Evolutionary conservation across 139 green algal species (phyloP).

Genomic region (Marvania coccoides): DNA sequence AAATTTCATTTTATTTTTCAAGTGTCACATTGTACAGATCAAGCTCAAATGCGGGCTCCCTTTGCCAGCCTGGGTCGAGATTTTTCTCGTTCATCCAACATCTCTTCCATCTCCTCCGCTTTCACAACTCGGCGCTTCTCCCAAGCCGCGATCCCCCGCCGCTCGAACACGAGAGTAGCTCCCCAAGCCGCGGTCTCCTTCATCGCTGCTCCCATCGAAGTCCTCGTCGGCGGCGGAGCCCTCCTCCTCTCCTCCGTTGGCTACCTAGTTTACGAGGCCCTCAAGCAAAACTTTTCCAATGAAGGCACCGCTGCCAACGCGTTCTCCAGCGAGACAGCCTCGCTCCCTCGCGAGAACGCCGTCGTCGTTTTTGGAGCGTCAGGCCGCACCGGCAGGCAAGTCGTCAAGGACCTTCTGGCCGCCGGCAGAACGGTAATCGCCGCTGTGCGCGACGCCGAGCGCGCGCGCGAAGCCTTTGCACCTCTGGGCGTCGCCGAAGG

Average conservation of each 20-base stretch:
- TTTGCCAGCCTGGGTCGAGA: background rate
- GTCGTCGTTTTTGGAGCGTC: constrained; percentile 76
- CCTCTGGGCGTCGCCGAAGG: constrained; percentile 34
- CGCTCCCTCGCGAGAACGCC: constrained; percentile 46
- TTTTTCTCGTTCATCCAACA: background rate
- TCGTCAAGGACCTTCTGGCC: constrained; percentile 36
- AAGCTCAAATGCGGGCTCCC: background rate
- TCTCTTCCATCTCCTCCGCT: background rate
- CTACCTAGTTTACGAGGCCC: background rate
- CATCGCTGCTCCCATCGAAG: background rate
- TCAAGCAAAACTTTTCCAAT: too few species aligned
- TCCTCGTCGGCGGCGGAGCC: background rate
- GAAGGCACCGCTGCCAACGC: too few species aligned
- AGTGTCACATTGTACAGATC: too few species aligned
- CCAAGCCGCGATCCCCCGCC: too few species aligned
- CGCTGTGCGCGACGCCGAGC: constrained; percentile 39
- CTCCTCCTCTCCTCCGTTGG: background rate
- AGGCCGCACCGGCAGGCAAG: constrained; percentile 48
- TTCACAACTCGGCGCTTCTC: too few species aligned
- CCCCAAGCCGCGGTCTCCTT: background rate
- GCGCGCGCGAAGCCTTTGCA: constrained; percentile 28
- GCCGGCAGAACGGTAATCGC: constrained; percentile 67
- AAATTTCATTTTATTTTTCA: too few species aligned
- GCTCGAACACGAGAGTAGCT: too few species aligned
- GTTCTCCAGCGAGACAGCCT: too few species aligned